Evolutionary conservation across 2,329 filamentous ascomycete genomes (phyloP).

Genomic region (Pseudovirgaria hyperparasitica): DNA sequence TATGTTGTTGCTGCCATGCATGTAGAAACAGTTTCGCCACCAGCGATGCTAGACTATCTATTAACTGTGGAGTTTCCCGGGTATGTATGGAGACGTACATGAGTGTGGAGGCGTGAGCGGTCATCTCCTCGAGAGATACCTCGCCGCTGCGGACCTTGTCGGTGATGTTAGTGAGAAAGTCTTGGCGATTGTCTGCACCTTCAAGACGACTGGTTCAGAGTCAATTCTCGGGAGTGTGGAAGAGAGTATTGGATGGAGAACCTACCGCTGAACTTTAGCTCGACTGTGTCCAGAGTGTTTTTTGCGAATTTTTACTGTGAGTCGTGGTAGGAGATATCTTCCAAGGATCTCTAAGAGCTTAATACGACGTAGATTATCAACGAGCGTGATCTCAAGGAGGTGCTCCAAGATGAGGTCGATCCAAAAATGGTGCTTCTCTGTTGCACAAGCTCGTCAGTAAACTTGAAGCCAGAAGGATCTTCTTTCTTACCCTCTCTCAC

Average conservation of each 20-base stretch:
- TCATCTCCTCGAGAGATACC: conserved; percentile 6
- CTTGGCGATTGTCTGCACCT: conserved; percentile 2
- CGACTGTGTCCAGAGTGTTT: conserved; percentile 1
- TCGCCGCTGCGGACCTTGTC: conserved; percentile 3
- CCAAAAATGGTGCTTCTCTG: conserved; percentile 6
- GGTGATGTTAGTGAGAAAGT: conserved; percentile 6
- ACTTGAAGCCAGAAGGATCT: conserved; percentile 25
- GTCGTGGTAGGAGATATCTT: conserved; percentile 1
- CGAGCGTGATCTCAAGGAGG: conserved; percentile 1
- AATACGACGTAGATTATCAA: conserved; percentile 5
- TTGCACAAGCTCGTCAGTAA: conserved; percentile 3
- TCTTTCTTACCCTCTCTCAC: background rate
- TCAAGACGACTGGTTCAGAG: conserved; percentile 2
- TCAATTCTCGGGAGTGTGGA: background rate
- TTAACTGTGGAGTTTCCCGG: background rate
- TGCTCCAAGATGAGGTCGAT: conserved; percentile 4
- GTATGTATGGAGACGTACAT: conserved; percentile 3
- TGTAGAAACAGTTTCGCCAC: conserved; percentile 9
- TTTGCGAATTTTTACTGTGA: conserved; percentile 1
- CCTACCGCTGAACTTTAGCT: conserved; percentile 1
- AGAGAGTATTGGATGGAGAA: too few relatives aligned
- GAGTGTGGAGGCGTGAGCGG: conserved; percentile 7
- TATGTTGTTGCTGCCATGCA: conserved; percentile 6
- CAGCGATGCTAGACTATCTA: conserved; percentile 11
- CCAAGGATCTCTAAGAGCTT: background rate